Conservation (phyloP, 225 moss, liverwort and hornwort genomes). For the Physcomitrium patens region DNA sequence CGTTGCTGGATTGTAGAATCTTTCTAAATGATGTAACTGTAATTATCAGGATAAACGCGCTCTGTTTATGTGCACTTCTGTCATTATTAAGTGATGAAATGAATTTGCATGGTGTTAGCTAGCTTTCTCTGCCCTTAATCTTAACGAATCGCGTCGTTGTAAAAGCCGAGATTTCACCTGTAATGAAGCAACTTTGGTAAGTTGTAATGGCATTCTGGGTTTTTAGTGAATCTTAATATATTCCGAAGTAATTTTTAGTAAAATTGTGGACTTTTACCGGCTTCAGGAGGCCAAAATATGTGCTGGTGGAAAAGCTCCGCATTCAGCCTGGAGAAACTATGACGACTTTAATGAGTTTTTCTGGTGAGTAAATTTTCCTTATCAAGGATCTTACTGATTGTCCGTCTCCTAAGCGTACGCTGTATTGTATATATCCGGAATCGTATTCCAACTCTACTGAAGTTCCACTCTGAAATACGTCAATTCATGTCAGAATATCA, state of each 20-base stretch:
- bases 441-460: background rate
- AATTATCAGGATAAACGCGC: background rate
- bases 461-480: background rate
- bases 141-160: background rate
- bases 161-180: constrained; percentile 11
- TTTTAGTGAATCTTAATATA: constrained; percentile 1
- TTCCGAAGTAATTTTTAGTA: constrained; percentile 17
- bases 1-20: constrained; percentile 9
- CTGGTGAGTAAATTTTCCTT: constrained; percentile 59
- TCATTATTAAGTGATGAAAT: constrained; percentile 26
- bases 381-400: constrained; percentile 20
- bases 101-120: background rate
- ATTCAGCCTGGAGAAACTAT: constrained; percentile 97
- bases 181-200: constrained; percentile 14
- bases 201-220: constrained; percentile 1
- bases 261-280: constrained; percentile 26
- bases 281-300: constrained; percentile 78
- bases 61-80: constrained; percentile 16
- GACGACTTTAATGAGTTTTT: constrained; percentile 99
- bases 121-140: background rate
- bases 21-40: constrained; percentile 1
- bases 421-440: background rate
- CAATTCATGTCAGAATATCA: background rate
- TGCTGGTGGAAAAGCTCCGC: constrained; percentile 73
- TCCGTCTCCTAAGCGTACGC: background rate